phyloP scores from a whole-genome alignment of 352 stramenopile genomes.

The Pythium graminicola region DNA sequence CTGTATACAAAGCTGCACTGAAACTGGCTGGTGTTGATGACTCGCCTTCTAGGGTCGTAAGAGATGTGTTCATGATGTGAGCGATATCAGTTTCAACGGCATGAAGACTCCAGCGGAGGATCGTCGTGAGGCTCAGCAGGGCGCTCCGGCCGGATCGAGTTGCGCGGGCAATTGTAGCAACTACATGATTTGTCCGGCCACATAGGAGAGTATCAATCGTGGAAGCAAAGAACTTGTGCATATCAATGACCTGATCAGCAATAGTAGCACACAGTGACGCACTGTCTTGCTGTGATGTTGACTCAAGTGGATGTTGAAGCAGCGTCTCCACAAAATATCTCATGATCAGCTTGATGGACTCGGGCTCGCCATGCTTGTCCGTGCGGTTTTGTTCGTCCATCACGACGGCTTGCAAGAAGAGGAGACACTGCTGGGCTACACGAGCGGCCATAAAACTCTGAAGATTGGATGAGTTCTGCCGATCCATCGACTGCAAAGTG shows the following conservation, averaged over 20 bases:
- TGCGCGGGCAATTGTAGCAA: background rate
- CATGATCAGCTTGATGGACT: conserved; percentile 22
- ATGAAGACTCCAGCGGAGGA: conserved; percentile 16
- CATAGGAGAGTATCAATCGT: conserved; percentile 1
- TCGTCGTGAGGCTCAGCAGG: conserved; percentile 3
- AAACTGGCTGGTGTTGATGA: background rate
- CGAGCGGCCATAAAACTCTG: conserved; percentile 29
- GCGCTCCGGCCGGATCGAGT: background rate
- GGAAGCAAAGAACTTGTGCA: conserved; percentile 8
- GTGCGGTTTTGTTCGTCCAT: conserved; percentile 20
- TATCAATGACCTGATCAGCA: conserved; percentile 10
- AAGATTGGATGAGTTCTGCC: conserved; percentile 21
- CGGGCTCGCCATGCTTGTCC: conserved; percentile 23
- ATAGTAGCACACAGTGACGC: conserved; percentile 3
- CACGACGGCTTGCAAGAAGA: conserved; percentile 47
- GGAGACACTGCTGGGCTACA: conserved; percentile 40
- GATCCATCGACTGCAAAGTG: conserved; percentile 2
- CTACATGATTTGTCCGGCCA: background rate
- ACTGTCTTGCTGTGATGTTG: conserved; percentile 6
- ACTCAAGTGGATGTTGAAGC: conserved; percentile 8
- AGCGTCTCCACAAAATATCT: conserved; percentile 50
- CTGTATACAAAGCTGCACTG: conserved; percentile 11
- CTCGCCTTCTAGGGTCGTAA: background rate
- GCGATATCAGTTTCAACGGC: background rate
- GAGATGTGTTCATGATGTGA: background rate